Evolutionary conservation across 2,329 filamentous ascomycete species (phyloP).

Genomic region (Colletotrichum eremochloae): DNA sequence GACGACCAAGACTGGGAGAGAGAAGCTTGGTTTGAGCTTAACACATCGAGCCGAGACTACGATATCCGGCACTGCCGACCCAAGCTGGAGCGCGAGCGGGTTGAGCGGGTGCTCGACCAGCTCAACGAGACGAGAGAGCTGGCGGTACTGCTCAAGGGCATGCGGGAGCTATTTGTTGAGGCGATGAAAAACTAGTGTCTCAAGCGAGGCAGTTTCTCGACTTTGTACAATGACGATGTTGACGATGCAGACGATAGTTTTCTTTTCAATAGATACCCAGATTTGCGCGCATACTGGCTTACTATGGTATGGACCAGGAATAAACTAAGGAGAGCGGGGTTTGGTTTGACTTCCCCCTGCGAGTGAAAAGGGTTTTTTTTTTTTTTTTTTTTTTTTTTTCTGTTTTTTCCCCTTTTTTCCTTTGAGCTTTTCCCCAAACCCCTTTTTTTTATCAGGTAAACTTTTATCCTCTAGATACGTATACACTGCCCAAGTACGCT

Average conservation of each 20-base stretch:
- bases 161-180: constrained; percentile 83
- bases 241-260: constrained; percentile 33
- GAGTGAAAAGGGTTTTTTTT: not conserved
- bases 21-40: constrained; percentile 94
- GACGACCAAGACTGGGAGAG: constrained; percentile 89
- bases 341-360: not conserved
- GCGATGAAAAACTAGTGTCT: constrained; percentile 64
- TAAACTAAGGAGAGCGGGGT: not conserved
- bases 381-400: constrained; percentile 4
- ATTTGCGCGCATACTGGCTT: constrained; percentile 7
- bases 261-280: constrained; percentile 36
- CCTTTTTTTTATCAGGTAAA: not conserved
- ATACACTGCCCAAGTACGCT: too few relatives aligned
- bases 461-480: too few relatives aligned
- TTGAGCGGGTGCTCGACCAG: constrained; percentile 81
- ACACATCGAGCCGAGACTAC: constrained; percentile 85
- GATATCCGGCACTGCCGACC: constrained; percentile 85
- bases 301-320: not conserved
- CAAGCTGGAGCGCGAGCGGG: constrained; percentile 82
- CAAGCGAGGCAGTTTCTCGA: not conserved
- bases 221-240: constrained; percentile 23
- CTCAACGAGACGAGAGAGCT: constrained; percentile 87
- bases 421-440: not conserved
- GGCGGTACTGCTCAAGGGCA: constrained; percentile 80
- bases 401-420: not conserved